Base-by-base conservation (phyloP, 140 eudicot genomes). In the Artemisia princeps region DNA sequence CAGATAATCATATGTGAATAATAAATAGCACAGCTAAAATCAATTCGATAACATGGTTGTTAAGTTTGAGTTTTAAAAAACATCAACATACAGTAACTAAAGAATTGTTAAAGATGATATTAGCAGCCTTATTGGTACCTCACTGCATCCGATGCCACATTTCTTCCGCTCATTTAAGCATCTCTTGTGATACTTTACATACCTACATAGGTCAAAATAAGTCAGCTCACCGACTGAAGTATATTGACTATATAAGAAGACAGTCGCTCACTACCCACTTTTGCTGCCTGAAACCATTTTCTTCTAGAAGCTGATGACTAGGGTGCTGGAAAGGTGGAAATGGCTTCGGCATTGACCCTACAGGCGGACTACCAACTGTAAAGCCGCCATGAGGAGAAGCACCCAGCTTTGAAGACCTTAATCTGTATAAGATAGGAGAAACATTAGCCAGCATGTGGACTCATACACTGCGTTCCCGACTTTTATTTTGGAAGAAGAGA, bases 301-400 rank as follows among this genome's bases (percentile, higher is more conserved):
- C 97, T 82, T 90, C 94, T 42, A 90, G 83, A 71, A 90, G 94
- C 75, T 85, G 88, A 82, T 90, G 97, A 75, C 97, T 90, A 65
- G 97, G 94, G 64, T 90, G 97, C 79, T 87, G 97, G 71, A 87
- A 90, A 52, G 95, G 88, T 11, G 94, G 95, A 69, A 90, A 84
- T 68, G 97, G 75, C 84, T 90, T 90, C 46, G 95, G 91, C 78
- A 83, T 69, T 45, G 97, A 90, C 62, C 95, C 94, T 22, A 84
- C 95, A 5, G 94, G 97, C 55, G 94, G 95, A 76, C 95, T 87
- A 60, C 94, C 70, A 8, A 79, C 79, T 16, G 90, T 69, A 55
- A 76, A 72, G 55, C 74, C 77, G 22, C 86, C 82, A 63, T 73
- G 94, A 49, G 97, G 91, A 60, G 90, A 85, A 26, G 78, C 84